Evolutionary conservation across 768 basidiomycete species (phyloP).

Genomic region (Tubosaeta sp.): DNA sequence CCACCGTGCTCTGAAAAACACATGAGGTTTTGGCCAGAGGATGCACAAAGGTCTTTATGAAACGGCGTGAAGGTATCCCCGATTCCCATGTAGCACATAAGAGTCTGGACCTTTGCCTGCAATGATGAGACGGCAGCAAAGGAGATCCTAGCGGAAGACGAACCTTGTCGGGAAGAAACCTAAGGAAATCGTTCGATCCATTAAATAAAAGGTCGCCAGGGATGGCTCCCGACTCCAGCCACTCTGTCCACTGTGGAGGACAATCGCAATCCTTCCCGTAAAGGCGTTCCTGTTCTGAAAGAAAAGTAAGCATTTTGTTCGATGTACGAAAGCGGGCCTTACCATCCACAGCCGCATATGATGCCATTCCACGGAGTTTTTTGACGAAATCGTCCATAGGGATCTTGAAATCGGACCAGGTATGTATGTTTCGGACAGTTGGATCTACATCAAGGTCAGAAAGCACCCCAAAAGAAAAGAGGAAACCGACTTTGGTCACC

Average conservation of each 20-base stretch:
- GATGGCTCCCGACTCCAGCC: constrained; percentile 49
- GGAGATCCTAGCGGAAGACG: constrained; percentile 12
- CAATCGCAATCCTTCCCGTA: constrained; percentile 80
- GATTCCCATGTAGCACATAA: constrained; percentile 83
- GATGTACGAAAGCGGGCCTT: constrained; percentile 1
- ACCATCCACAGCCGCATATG: constrained; percentile 40
- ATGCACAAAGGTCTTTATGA: constrained; percentile 82
- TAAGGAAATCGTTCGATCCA: constrained; percentile 53
- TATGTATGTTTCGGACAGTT: constrained; percentile 58
- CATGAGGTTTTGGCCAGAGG: constrained; percentile 86
- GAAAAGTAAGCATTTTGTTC: background rate
- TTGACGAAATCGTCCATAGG: constrained; percentile 50
- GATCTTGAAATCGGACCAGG: constrained; percentile 50
- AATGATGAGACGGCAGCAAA: constrained; percentile 3
- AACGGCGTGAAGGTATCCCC: constrained; percentile 82
- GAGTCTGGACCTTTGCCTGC: constrained; percentile 63
- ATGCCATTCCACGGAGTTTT: constrained; percentile 34
- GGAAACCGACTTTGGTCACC: constrained; percentile 23
- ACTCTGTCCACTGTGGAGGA: constrained; percentile 59
- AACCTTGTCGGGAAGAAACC: constrained; percentile 51
- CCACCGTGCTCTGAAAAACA: constrained; percentile 69
- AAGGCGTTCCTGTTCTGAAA: constrained; percentile 51
- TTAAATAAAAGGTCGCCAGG: constrained; percentile 52
- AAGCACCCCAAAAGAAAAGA: background rate
- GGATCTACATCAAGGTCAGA: constrained; percentile 40